These are phyloP conservation scores for Saitozyma podzolica DNA, from an alignment of 768 basidiomycete genomes.

Conservation along the genomic window DNA sequence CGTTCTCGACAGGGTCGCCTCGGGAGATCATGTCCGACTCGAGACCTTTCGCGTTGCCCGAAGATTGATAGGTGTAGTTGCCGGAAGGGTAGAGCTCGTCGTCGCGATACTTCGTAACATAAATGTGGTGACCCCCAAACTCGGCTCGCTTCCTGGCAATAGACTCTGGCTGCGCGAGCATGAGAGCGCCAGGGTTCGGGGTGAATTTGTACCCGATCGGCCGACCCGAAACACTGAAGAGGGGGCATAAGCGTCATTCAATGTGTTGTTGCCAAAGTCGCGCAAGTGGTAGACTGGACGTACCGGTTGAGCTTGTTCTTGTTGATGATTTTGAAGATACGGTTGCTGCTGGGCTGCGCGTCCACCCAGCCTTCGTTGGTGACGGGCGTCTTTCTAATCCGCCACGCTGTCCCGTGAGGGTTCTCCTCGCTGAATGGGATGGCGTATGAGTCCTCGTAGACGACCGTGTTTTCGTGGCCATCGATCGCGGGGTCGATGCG, in stretches of 20 bases:
- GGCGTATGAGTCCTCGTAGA: conserved; percentile 5
- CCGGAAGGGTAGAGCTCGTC: conserved; percentile 26
- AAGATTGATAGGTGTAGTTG: conserved; percentile 27
- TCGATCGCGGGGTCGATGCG: conserved; percentile 22
- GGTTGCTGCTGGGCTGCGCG: background rate
- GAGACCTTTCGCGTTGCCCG: conserved; percentile 24
- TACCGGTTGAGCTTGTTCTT: conserved; percentile 13
- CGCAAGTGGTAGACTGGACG: too few relatives aligned
- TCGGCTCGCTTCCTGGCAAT: conserved; percentile 23
- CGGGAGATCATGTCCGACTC: conserved; percentile 19
- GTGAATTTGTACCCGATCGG: conserved; percentile 32
- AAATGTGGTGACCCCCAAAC: conserved; percentile 27
- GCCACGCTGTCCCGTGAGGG: conserved; percentile 4
- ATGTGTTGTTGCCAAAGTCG: too few relatives aligned
- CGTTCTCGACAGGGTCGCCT: conserved; percentile 17
- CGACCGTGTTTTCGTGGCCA: too few relatives aligned
- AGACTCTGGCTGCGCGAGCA: conserved; percentile 17
- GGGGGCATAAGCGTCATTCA: too few relatives aligned
- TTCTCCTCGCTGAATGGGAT: conserved; percentile 2
- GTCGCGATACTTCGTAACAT: too few relatives aligned
- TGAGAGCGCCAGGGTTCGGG: conserved; percentile 19
- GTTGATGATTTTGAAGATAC: conserved; percentile 32
- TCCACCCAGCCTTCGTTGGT: too few relatives aligned
- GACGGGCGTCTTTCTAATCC: background rate
- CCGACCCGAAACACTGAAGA: conserved; percentile 6